Percentiles rank a stretch among this genome's conserved stretches.
Conservation (phyloP, 2,329 filamentous ascomycete species). For the Apiospora arundinis region DNA sequence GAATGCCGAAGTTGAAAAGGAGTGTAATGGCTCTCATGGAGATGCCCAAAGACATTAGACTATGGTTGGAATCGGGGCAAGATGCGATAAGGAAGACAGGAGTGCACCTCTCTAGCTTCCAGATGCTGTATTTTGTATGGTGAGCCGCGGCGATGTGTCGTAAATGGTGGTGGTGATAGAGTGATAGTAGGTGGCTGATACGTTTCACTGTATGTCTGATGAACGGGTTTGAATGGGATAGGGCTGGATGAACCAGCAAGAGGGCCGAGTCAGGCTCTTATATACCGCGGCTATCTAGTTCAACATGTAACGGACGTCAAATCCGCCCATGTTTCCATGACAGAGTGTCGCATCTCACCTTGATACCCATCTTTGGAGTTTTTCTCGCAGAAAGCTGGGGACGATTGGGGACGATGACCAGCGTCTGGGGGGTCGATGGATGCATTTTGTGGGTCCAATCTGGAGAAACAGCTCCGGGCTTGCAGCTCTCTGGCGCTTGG, state of each 20-base stretch:
- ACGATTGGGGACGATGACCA: constrained; percentile 16
- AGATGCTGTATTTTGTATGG: neutral
- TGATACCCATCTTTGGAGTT: neutral
- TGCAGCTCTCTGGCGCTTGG: neutral
- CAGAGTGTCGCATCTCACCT: neutral
- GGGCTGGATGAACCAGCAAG: neutral
- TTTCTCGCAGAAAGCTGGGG: constrained; percentile 9
- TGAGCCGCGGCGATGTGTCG: neutral
- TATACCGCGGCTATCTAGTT: neutral
- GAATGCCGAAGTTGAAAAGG: constrained; percentile 21
- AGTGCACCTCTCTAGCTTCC: neutral
- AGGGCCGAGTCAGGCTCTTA: neutral
- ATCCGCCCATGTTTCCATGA: neutral
- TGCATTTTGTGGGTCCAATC: neutral
- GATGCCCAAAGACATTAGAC: constrained; percentile 19
- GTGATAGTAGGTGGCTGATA: neutral
- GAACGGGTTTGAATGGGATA: neutral
- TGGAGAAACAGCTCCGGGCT: constrained; percentile 5
- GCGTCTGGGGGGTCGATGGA: neutral
- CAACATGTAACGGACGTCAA: neutral
- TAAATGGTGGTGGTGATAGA: neutral
- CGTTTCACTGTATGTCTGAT: constrained; percentile 3
- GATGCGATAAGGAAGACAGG: neutral
- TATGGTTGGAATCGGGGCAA: neutral
- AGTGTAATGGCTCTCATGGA: constrained; percentile 20